A percentile compares a stretch with the other conserved stretches of the same genome.
Evolutionary conservation across 208 protist genomes (phyloP).

Genomic region (Leishmania major): DNA sequence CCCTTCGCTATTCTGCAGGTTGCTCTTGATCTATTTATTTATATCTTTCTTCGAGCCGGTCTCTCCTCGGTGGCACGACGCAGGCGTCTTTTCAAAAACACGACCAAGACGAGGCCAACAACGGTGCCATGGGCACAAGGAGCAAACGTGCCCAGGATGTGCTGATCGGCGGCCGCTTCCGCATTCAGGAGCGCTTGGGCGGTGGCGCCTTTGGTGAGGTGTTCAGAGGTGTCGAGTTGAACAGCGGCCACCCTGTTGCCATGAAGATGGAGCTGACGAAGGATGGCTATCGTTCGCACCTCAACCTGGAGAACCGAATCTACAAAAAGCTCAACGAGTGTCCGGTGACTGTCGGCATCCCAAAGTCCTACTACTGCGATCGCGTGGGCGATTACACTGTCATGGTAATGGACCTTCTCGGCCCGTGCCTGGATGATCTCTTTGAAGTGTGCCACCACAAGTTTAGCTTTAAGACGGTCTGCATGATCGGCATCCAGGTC

Average conservation of each 20-base stretch:
- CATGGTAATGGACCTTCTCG: slow-evolving; percentile 99
- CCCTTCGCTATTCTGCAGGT: neutral
- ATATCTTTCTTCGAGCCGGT: neutral
- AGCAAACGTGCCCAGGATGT: slow-evolving; percentile 38
- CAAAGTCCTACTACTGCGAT: slow-evolving; percentile 95
- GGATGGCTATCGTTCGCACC: slow-evolving; percentile 60
- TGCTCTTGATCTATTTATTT: neutral
- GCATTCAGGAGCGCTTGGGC: slow-evolving; percentile 95
- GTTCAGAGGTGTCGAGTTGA: slow-evolving; percentile 83
- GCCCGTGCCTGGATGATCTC: slow-evolving; percentile 98
- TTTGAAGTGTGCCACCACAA: slow-evolving; percentile 93
- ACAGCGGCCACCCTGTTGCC: slow-evolving; percentile 61
- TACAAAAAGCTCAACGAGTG: slow-evolving; percentile 78
- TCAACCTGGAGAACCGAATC: slow-evolving; percentile 75
- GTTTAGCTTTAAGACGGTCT: slow-evolving; percentile 95
- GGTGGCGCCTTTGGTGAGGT: slow-evolving; percentile 98
- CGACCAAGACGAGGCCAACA: neutral
- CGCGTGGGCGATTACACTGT: slow-evolving; percentile 97
- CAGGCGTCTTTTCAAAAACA: slow-evolving; percentile 1
- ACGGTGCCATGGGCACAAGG: neutral
- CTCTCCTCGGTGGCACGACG: slow-evolving; percentile 21
- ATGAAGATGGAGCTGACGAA: slow-evolving; percentile 86
- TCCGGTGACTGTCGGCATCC: slow-evolving; percentile 91
- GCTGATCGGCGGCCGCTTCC: slow-evolving; percentile 91
- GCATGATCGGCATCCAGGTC: slow-evolving; percentile 96